Base-by-base conservation (phyloP, 1,284 basidiomycete genomes). In the Pascua sp. region DNA sequence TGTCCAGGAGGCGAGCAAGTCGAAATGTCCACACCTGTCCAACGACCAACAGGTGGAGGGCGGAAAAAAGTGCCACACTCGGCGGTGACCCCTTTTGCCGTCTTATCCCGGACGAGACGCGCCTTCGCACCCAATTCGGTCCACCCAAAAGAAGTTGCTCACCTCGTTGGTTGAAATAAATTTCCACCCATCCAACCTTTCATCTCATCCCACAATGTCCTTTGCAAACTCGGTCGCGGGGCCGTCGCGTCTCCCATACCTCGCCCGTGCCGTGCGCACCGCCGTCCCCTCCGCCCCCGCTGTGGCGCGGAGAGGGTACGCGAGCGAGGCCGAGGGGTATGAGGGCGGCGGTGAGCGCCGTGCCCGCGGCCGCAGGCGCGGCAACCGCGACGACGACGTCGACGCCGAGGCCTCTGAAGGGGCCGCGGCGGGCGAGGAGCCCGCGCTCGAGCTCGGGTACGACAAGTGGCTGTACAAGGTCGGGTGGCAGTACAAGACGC, bases 21-120 rank as follows among this genome's bases (percentile, higher is more conserved):
- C n/a, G n/a, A n/a, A n/a, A n/a, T n/a, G n/a, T n/a, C n/a, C n/a
- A n/a, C n/a, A n/a, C n/a, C n/a, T n/a, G n/a, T n/a, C n/a, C n/a
- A 24, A 52, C 41, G 12, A 8, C 8, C 9, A 42, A 15, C 7
- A 12, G 12, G n/a, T 8, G 18, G 50, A 36, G 11, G 24, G 24
- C 45, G 45, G 54, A 62, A 62, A 59, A 62, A 62, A 59, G 60
- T 62, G 60, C 60, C 60, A 62, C 60, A 62, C 42, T 17, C 17
- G 10, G 39, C 37, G 41, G 24, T 32, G 24, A 32, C 24, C 7
- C 15, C 12, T 40, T 44, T 45, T 47, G 9, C n/a, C 37, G 18
- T 39, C 24, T 32, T 32, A 32, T 32, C 24, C 24, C 24, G 24
- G 24, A 3, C 24, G 4, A 32, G 24, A 32, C 24, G 24, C 24